Evolutionary conservation across 345 rosid species (phyloP), one percentile per base, ranked within the genome.

Genomic region (Turnera subulata): DNA sequence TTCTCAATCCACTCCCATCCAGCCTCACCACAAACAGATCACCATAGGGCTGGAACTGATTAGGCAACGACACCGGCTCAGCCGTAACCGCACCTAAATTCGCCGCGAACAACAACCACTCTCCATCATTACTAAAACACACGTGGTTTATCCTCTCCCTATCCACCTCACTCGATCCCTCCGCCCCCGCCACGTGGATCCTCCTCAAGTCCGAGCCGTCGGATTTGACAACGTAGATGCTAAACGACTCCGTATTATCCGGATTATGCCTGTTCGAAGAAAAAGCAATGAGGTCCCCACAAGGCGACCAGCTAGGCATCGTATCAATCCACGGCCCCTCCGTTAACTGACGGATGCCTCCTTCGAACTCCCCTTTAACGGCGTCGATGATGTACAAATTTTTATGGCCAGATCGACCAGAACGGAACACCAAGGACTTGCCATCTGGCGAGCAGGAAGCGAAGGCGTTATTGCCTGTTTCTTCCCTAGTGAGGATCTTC

Each of bases 371-470:
- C 6, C 93, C 96, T 43, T 82, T 55, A 33, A 73, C 67, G 22
- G 89, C 93, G 24, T 84, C 90, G 2, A 88, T 0, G 17, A 88
- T 61, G 64, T 73, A 84, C 4, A 88, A 68, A 47, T 88, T 88
- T 75, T 91, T 91, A 60, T 86, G 71, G 19, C 96, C 82, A 0
- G 85, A 78, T 11, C 95, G 57, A 7, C 95, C 96, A 1, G 96
- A 91, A 26, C 98, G 79, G 32, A 91, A 84, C 63, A 86, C 98
- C 17, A 91, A 29, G 42, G 75, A 78, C 58, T 78, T 77, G 1
- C 96, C 98, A 17, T 88, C 95, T 1, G 98, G 92, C 6, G 98
- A 91, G 71, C 92, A 84, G 13, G 90, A 62, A 15, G 95, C 85
- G 66, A 88, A 88, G 17, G 96, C 96, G 73, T 91, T 91, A 50